Base-by-base conservation (phyloP, 1,284 basidiomycete genomes). In the Filobasidium uniguttulatum region DNA sequence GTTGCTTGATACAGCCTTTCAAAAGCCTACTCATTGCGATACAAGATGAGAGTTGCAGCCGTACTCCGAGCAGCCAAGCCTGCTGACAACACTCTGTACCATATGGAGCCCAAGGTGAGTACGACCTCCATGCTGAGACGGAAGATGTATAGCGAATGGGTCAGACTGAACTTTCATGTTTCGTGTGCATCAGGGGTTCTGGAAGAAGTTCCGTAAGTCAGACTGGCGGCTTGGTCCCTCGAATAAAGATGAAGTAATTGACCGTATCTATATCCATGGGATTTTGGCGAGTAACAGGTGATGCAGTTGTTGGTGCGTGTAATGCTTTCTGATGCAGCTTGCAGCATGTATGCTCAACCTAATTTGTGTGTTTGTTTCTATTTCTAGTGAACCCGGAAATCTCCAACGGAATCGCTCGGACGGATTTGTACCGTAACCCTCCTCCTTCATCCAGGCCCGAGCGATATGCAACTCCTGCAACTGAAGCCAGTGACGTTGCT, bases 201-300 rank as follows among this genome's bases (percentile, higher is more conserved):
- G 87, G 88, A 91, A 90, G 78, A 87, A 83, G 72, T 85, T 91
- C 66, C 80, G 87, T 88, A 60, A 57, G 84, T 38, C 17, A 25
- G 23, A 15, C 12, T 25, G 4, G 2, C 19, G 7, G 17, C 30
- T 25, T n/a, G n/a, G n/a, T n/a, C n/a, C n/a, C n/a, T n/a, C n/a
- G n/a, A n/a, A n/a, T n/a, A n/a, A n/a, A n/a, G 12, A 23, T 31
- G 17, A 14, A 1, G 9, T 26, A 20, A 20, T 36, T 5, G 12
- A 22, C 17, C n/a, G 29, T 17, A 14, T 23, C 30, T 35, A 3
- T 34, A 23, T 35, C 45, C 10, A 1, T 23, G 3, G 8, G 19
- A 9, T 15, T 46, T 17, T 20, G 9, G 40, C 26, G 14, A 28
- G 25, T 19, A 29, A 48, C 67, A 88, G 85, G 84, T 59, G 85